A percentile compares a stretch with the other conserved stretches of the same genome.
Evolutionary conservation across 1,139 yeast species (phyloP).

Genomic region (Suhomyces ambrosiae): DNA sequence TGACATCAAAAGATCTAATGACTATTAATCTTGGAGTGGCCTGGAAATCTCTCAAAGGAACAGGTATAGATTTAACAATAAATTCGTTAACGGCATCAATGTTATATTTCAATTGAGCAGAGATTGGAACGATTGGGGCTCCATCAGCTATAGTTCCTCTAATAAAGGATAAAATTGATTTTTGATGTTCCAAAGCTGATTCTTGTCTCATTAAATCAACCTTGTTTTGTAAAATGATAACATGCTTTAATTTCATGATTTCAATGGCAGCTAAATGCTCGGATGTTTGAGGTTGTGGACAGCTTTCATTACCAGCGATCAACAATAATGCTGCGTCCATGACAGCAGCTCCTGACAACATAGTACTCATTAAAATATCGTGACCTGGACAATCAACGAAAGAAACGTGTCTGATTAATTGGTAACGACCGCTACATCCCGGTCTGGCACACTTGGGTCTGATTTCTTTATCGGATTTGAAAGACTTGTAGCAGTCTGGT

Average conservation of each 20-base stretch:
- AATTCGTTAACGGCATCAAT: constrained; percentile 98
- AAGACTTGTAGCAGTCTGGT: constrained; percentile 94
- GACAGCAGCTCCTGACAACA: constrained; percentile 99
- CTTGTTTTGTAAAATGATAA: constrained; percentile 93
- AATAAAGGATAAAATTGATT: constrained; percentile 86
- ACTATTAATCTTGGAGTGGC: constrained; percentile 96
- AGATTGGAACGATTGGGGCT: constrained; percentile 97
- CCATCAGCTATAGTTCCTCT: constrained; percentile 99
- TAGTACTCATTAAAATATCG: constrained; percentile 99
- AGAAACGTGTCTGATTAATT: constrained; percentile 91
- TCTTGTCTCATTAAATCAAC: constrained; percentile 99
- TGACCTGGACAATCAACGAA: constrained; percentile 99
- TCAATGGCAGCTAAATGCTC: constrained; percentile 99
- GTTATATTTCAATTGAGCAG: constrained; percentile 97
- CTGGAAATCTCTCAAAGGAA: constrained; percentile 91
- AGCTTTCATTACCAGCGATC: constrained; percentile 97
- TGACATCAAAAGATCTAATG: constrained; percentile 97
- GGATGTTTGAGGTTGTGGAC: constrained; percentile 99
- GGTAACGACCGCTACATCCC: constrained; percentile 84
- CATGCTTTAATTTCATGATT: constrained; percentile 97
- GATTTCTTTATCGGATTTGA: constrained; percentile 92
- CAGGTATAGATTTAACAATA: constrained; percentile 93
- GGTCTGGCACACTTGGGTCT: constrained; percentile 87
- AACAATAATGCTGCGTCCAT: constrained; percentile 98
- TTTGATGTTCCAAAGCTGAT: constrained; percentile 92